A percentile compares a stretch with the other conserved stretches of the same genome.
phyloP scores from a whole-genome alignment of 108 stramenopile species.

The Bacterosira constricta region DNA sequence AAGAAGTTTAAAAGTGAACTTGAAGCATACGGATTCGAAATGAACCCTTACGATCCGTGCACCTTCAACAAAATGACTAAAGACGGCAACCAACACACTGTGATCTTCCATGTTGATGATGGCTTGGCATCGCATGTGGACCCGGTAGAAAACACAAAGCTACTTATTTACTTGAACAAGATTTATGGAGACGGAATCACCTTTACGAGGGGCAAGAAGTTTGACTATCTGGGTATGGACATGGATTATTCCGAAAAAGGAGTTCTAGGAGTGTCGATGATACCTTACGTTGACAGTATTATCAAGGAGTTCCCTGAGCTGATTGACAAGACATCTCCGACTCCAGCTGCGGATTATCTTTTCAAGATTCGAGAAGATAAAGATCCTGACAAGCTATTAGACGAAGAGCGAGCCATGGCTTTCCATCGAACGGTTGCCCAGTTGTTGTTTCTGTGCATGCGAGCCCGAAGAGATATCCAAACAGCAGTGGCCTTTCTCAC shows the following conservation, averaged over 20 bases:
- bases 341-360: slow-evolving; percentile 35
- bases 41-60: slow-evolving; percentile 52
- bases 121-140: slow-evolving; percentile 29
- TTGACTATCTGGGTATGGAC: slow-evolving; percentile 53
- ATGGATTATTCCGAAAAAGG: slow-evolving; percentile 30
- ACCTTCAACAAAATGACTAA: slow-evolving; percentile 33
- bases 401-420: background rate
- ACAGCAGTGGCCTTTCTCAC: slow-evolving; percentile 35
- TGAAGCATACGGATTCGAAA: slow-evolving; percentile 11
- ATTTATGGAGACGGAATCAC: slow-evolving; percentile 7
- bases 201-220: slow-evolving; percentile 9
- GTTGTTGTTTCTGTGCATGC: slow-evolving; percentile 26
- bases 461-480: slow-evolving; percentile 41
- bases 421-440: slow-evolving; percentile 34
- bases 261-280: slow-evolving; percentile 38
- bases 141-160: background rate
- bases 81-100: slow-evolving; percentile 45
- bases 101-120: slow-evolving; percentile 53
- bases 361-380: slow-evolving; percentile 6
- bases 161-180: slow-evolving; percentile 6
- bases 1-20: slow-evolving; percentile 27
- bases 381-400: background rate
- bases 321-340: background rate
- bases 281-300: slow-evolving; percentile 12
- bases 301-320: slow-evolving; percentile 28